Base-by-base conservation (phyloP, 306 rosid species). In the Pyrus pyrifolia region DNA sequence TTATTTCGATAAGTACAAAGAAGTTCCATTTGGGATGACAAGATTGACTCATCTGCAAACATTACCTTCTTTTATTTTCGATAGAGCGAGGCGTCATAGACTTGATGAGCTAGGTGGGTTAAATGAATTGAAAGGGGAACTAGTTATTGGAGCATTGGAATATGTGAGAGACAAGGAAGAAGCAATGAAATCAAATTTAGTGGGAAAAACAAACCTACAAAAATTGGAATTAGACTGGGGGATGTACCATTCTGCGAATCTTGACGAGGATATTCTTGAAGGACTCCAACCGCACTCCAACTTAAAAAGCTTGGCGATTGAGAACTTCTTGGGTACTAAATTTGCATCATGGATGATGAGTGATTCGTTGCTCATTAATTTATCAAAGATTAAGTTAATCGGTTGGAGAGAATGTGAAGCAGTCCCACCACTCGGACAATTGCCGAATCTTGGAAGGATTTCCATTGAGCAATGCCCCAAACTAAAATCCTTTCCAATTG, bases 1-100 rank as follows among this genome's bases (percentile, higher is more conserved):
- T 46, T 46, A 46, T 14, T 46, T 46, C 0, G 12, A 4, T 46
- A 0, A 14, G 7, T 0, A 0, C 1, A 0, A 0, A 7, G 53
- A 1, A 5, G 15, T 46, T 46, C 53, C 19, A 13, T 46, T 15
- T 14, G 3, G 53, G 7, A 1, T 46, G 53, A 17, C 6, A 46
- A 5, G 53, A 14, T 17, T 46, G 53, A 46, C 7, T 15, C 5
- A 17, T 15, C 53, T 46, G 5, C 19, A 2, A 46, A 46, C 53
- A 2, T 5, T 46, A 14, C 1, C 53, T 1, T 46, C 0, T 4
- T 46, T 46, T 46, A 38, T 7, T 38, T 38, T 38, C 10, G 62
- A 57, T 2, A 5, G 2, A 42, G 45, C 11, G 4, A 11, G 12
- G 11, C 7, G 0, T 7, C 10, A 0, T 18, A 25, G 61, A 51